These are phyloP conservation scores for Inga laurina DNA, from an alignment of 306 rosid species.

Conservation along the genomic window DNA sequence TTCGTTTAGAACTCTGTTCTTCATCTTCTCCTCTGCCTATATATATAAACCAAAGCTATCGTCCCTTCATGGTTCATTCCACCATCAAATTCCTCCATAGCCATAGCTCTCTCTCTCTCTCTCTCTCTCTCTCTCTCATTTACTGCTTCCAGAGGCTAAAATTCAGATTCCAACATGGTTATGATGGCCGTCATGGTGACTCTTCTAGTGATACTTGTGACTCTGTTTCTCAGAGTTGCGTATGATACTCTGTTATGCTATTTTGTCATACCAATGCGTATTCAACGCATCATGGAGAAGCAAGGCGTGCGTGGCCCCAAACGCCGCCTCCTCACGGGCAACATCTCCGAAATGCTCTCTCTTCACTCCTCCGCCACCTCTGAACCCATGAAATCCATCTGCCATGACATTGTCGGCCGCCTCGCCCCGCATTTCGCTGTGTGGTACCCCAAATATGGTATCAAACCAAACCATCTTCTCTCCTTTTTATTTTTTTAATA, in stretches of 20 bases:
- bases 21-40: neutral
- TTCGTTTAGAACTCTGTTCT: neutral
- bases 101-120: neutral
- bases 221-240: conserved; percentile 46
- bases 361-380: conserved; percentile 67
- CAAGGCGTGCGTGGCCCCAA: conserved; percentile 93
- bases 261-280: conserved; percentile 69
- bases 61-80: neutral
- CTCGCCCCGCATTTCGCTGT: conserved; percentile 77
- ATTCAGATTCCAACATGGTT: conserved; percentile 34
- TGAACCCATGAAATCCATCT: conserved; percentile 67
- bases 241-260: conserved; percentile 62
- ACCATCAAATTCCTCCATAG: conserved; percentile 24
- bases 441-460: conserved; percentile 84
- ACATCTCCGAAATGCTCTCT: conserved; percentile 69
- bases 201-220: conserved; percentile 33
- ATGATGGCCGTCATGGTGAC: conserved; percentile 36
- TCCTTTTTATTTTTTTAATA: neutral
- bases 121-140: neutral
- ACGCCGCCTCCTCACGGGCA: conserved; percentile 68
- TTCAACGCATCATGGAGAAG: conserved; percentile 70
- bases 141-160: neutral
- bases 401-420: conserved; percentile 83
- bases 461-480: neutral
- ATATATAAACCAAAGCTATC: neutral